A percentile compares a stretch with the other conserved stretches of the same genome.
phyloP scores from a whole-genome alignment of 805 yeast genomes.

The Lipomyces anomalus region DNA sequence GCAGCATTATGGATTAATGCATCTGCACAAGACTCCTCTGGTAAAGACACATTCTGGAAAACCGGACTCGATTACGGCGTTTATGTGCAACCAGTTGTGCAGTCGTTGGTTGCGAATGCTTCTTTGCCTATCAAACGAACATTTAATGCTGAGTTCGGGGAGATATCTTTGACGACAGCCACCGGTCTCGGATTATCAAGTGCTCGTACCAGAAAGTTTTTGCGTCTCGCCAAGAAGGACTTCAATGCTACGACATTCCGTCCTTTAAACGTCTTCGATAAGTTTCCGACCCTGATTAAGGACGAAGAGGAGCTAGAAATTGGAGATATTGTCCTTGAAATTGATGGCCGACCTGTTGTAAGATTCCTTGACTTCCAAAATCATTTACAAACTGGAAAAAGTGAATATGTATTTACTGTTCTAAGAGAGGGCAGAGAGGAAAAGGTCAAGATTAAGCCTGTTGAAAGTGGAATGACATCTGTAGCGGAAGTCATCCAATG shows the following conservation, averaged over 20 bases:
- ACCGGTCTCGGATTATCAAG: constrained; percentile 14
- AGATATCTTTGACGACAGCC: constrained; percentile 12
- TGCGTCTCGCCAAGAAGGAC: constrained; percentile 7
- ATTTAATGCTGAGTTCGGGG: constrained; percentile 17
- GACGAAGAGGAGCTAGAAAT: constrained; percentile 7
- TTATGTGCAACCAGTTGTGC: constrained; percentile 17
- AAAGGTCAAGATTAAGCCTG: constrained; percentile 7
- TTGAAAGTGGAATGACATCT: constrained; percentile 1
- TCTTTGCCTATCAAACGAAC: constrained; percentile 7
- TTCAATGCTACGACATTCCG: constrained; percentile 8
- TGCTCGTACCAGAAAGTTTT: constrained; percentile 9
- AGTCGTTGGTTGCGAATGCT: not conserved
- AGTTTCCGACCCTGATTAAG: constrained; percentile 10
- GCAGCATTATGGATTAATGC: constrained; percentile 18
- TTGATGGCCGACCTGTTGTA: constrained; percentile 13
- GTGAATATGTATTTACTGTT: constrained; percentile 7
- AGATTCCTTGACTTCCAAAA: constrained; percentile 12
- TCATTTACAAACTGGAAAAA: constrained; percentile 5
- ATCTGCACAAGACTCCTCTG: constrained; percentile 14
- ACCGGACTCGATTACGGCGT: constrained; percentile 14
- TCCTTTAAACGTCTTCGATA: constrained; percentile 13
- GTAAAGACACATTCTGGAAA: constrained; percentile 19
- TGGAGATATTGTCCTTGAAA: constrained; percentile 20
- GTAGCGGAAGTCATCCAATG: constrained; percentile 14
- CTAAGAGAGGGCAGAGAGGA: constrained; percentile 15